phyloP scores from a whole-genome alignment of 2,329 filamentous ascomycete genomes.

The Karstenula rhodostoma region DNA sequence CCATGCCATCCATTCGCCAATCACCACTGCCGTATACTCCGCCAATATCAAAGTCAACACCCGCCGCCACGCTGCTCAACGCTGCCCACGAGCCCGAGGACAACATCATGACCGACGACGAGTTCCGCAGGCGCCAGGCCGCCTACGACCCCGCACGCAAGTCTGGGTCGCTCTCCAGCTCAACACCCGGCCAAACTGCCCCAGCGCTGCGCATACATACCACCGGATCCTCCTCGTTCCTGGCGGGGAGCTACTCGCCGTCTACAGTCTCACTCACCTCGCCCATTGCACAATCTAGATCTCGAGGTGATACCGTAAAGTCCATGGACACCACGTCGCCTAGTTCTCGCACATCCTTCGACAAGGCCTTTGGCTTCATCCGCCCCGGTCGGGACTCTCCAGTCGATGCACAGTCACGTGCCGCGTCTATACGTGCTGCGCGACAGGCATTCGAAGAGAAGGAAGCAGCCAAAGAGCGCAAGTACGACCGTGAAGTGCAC shows the following conservation, averaged over 20 bases:
- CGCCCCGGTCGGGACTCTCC: conserved; percentile 58
- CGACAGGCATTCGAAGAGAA: conserved; percentile 66
- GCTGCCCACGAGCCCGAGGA: conserved; percentile 53
- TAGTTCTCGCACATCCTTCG: conserved; percentile 64
- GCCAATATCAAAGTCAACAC: conserved; percentile 59
- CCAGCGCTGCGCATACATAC: conserved; percentile 46
- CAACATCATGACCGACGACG: conserved; percentile 58
- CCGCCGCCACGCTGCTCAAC: conserved; percentile 53
- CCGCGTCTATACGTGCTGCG: conserved; percentile 64
- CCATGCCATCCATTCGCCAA: conserved; percentile 64
- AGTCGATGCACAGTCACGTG: conserved; percentile 61
- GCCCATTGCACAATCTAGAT: conserved; percentile 51
- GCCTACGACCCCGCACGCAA: conserved; percentile 50
- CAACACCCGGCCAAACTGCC: conserved; percentile 46
- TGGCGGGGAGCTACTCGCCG: conserved; percentile 59
- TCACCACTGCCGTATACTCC: conserved; percentile 63
- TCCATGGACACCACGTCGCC: conserved; percentile 60
- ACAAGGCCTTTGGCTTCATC: conserved; percentile 62
- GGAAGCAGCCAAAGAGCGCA: conserved; percentile 64
- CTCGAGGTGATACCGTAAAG: conserved; percentile 60
- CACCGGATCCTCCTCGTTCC: conserved; percentile 54
- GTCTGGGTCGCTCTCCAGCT: conserved; percentile 55
- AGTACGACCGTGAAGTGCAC: conserved; percentile 61
- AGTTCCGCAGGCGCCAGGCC: conserved; percentile 51
- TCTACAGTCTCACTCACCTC: conserved; percentile 60